phyloP scores from a whole-genome alignment of 192 early-diverging fungal genomes.

The Chytriomyces confervae region DNA sequence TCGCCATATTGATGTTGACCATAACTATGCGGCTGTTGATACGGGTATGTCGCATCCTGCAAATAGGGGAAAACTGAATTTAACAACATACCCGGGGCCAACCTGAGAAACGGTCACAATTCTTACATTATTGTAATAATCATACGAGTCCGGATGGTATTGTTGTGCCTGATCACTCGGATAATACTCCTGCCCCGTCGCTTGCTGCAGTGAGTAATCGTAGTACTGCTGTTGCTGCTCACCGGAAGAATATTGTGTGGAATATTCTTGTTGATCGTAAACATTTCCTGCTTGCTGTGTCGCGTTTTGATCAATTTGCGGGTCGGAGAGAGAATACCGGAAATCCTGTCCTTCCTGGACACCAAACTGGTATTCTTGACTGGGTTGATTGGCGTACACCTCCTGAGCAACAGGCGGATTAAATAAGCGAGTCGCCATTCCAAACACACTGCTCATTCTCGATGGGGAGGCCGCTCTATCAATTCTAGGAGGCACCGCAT shows the following conservation, averaged over 20 bases:
- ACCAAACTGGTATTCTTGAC: conserved; percentile 17
- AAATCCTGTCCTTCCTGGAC: conserved; percentile 25
- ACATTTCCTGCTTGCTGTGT: neutral
- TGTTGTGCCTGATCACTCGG: neutral
- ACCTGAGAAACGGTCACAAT: too few relatives aligned
- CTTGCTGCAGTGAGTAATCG: too few relatives aligned
- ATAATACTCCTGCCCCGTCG: too few relatives aligned
- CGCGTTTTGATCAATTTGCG: neutral
- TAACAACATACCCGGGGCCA: too few relatives aligned
- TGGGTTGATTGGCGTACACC: neutral
- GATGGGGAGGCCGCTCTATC: neutral
- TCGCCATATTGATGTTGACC: neutral
- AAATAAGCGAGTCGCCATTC: conserved; percentile 25
- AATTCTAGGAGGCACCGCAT: neutral
- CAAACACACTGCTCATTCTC: neutral
- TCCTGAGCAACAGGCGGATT: neutral
- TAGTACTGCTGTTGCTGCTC: neutral
- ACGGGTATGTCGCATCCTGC: neutral
- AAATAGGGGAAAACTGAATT: too few relatives aligned
- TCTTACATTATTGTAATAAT: neutral
- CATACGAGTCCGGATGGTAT: neutral
- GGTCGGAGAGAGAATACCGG: neutral
- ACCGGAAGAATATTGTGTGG: neutral
- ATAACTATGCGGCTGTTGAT: conserved; percentile 3
- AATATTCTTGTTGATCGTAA: neutral